Base-by-base conservation (phyloP, 768 basidiomycete genomes). In the Kockovaella imperatae region DNA sequence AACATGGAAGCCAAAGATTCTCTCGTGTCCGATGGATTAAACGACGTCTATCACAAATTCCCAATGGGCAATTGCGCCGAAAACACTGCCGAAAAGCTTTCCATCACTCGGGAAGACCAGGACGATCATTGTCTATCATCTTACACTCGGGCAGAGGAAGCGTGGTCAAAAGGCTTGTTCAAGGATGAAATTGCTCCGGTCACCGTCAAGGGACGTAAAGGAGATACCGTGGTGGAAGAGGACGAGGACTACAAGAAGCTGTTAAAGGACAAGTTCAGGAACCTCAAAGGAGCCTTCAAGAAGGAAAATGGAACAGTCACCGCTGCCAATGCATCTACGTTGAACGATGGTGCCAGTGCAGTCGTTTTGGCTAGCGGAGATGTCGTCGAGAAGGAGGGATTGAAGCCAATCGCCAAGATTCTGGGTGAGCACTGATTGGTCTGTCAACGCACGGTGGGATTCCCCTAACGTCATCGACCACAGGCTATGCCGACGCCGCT, bases 11-110 rank as follows among this genome's bases (percentile, higher is more conserved):
- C 88, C 34, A 81, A 75, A 54, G 95, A 97, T 72, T 84, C 91
- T 13, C 78, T 97, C 29, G 84, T 91, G 73, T 78, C 74, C 60
- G 95, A 99, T 61, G 95, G 91, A 58, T 85, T 99, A 42, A 86
- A 83, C 81, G 95, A 99, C 72, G 88, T 87, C 44, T 95, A 89
- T 79, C 90, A 95, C 78, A 83, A 96, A 74, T 86, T 88, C 67
- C 83, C 89, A 25, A 99, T 99, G 95, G 95, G 95, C 49, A 87
- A 87, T 78, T 97, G 93, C 69, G 93, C 81, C 60, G 95, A 99
- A 74, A 69, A 76, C 60, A 80, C 86, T 24, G 87, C 90, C 14
- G 79, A 78, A 57, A 90, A 90, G 72, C 76, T 83, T 71, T 73
- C 74, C 31, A 91, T 99, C 73, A 77, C 81, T 45, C 84, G 95